phyloP scores from a whole-genome alignment of 2,329 filamentous ascomycete genomes.

The Penicillium sp. region DNA sequence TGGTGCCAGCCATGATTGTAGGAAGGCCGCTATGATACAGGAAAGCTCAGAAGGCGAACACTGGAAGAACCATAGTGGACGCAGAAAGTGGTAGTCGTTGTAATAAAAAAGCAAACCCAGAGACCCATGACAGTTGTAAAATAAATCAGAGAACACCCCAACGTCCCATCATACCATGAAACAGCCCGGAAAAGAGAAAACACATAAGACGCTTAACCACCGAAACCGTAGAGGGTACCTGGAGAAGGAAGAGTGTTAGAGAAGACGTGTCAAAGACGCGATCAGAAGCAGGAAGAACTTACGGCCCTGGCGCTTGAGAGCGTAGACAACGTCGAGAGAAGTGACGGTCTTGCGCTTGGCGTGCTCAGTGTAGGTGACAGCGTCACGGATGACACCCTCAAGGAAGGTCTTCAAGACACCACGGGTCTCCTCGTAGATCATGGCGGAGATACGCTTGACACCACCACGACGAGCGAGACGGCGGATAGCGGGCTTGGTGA shows the following conservation, averaged over 20 bases:
- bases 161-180: slow-evolving; percentile 54
- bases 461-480: slow-evolving; percentile 98
- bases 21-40: slow-evolving; percentile 52
- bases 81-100: slow-evolving; percentile 47
- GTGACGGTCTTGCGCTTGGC: slow-evolving; percentile 69
- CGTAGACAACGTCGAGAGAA: slow-evolving; percentile 68
- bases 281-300: slow-evolving; percentile 27
- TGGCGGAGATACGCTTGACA: slow-evolving; percentile 99
- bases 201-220: slow-evolving; percentile 68
- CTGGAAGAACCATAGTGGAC: slow-evolving; percentile 49
- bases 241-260: slow-evolving; percentile 29
- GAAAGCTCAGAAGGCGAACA: slow-evolving; percentile 46
- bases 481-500: slow-evolving; percentile 97
- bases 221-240: slow-evolving; percentile 85
- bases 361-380: slow-evolving; percentile 83
- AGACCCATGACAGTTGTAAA: slow-evolving; percentile 50
- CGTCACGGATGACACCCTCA: slow-evolving; percentile 79
- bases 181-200: slow-evolving; percentile 49
- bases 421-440: slow-evolving; percentile 85
- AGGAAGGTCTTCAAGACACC: slow-evolving; percentile 85
- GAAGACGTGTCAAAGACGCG: slow-evolving; percentile 6
- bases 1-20: slow-evolving; percentile 44
- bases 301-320: slow-evolving; percentile 68
- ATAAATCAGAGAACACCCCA: slow-evolving; percentile 52
- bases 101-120: slow-evolving; percentile 49